Evolutionary conservation across 805 yeast species (phyloP), one percentile per base, ranked within the genome.

Genomic region (Metschnikowia lachancei): DNA sequence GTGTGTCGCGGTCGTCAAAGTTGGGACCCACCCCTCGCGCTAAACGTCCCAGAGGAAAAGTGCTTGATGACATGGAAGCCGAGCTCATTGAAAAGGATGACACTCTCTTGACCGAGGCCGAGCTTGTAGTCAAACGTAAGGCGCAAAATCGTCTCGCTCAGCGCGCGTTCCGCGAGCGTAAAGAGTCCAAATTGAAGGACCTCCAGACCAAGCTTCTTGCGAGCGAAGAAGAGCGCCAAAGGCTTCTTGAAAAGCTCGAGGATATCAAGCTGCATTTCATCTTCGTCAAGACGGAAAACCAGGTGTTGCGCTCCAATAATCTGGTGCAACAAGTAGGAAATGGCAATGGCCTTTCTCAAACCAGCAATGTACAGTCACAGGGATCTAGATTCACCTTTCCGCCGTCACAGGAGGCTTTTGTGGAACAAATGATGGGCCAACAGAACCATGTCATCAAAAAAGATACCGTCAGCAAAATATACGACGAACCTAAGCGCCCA

Each of bases 91-190:
- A 68, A 18, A 59, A 51, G 46, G 76, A 70, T 50, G 76, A 70
- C 45, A 55, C 69, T 4, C 66, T 66, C 34, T 57, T 72, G 36
- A 61, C 59, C 10, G 75, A 70, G 45, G 66, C 63, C 17, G 72
- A 81, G 49, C 56, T 78, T 5, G 74, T 74, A 16, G 68, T 75
- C 52, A 81, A 80, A 61, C 76, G 87, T 43, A 85, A 82, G 59
- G 89, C 88, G 2, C 94, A 85, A 61, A 87, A 87, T 60, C 72
- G 95, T 57, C 91, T 91, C 10, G 95, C 95, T 1, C 96, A 88
- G 66, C 72, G 90, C 54, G 95, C 95, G 2, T 88, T 86, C 64
- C 71, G 95, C 50, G 91, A 87, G 63, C 78, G 95, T 41, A 86
- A 85, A 62, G 94, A 86, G 62, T 78, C 80, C 41, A 81, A 77